Conservation (phyloP, 1,284 basidiomycete species). For the Puccinia polysora region DNA sequence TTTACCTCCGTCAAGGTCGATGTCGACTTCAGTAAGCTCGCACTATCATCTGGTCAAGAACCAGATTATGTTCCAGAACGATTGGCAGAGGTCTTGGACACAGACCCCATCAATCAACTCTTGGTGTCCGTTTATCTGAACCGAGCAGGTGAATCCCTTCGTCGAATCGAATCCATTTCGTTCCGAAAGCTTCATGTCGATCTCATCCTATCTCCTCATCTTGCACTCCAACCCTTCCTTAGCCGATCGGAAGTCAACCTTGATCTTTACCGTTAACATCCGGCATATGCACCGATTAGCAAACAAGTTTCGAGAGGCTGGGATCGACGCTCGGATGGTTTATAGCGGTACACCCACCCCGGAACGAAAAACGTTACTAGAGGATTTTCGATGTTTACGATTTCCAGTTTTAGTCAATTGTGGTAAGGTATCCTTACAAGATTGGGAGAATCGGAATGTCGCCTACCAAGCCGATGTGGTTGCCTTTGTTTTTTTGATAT, state of each 20-base stretch:
- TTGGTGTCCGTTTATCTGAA: conserved; percentile 77
- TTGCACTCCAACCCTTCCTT: too few relatives aligned
- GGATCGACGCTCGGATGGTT: conserved; percentile 79
- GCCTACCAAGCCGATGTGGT: background rate
- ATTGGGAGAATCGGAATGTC: background rate
- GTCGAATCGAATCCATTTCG: background rate
- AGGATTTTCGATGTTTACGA: conserved; percentile 65
- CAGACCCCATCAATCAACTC: conserved; percentile 66
- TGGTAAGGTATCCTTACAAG: conserved; percentile 50
- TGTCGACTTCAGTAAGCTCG: conserved; percentile 66
- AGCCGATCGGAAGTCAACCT: conserved; percentile 71
- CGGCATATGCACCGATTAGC: conserved; percentile 76
- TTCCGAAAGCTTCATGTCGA: background rate
- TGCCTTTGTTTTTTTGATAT: background rate
- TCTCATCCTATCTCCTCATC: conserved; percentile 15
- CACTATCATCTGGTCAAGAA: conserved; percentile 56
- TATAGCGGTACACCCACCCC: conserved; percentile 65
- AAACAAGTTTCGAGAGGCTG: conserved; percentile 66
- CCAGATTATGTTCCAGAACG: conserved; percentile 76
- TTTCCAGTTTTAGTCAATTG: conserved; percentile 91
- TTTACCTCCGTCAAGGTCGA: conserved; percentile 74
- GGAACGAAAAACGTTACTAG: conserved; percentile 66
- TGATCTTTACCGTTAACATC: conserved; percentile 85
- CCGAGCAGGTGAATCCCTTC: conserved; percentile 61
- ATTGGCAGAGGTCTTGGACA: conserved; percentile 74